Evolutionary conservation across 306 rosid species (phyloP), one percentile per base, ranked within the genome.

Genomic region (Ormosia semicastrata): DNA sequence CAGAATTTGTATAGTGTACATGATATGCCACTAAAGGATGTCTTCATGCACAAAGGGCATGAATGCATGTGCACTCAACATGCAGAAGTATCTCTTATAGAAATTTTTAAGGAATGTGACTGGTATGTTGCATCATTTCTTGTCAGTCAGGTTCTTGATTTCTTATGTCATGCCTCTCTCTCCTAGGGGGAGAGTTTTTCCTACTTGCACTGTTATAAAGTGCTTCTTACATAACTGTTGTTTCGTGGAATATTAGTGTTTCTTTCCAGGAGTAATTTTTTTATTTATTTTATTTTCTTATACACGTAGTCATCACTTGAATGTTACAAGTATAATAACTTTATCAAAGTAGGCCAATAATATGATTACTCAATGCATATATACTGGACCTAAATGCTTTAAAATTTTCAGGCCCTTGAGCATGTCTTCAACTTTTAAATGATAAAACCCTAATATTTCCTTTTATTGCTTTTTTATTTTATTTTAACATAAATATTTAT

Each of bases 11-110:
- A 39, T n/a, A 6, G 30, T 53, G 50, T 53, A 73, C 57, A 47
- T 59, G 62, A 69, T 76, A 14, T 76, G 70, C 11, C 36, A n/a
- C 53, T 77, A 14, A 76, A 60, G 78, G 49, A 47, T 58, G 66
- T 75, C n/a, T 57, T 67, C 8, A 44, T 49, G 82, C 65, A 39
- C 49, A 36, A 36, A 41, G 11, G 69, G 77, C 56, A 50, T 53
- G 40, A 33, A 40, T 37, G 73, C 82, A 60, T 18, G 44, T 47
- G 65, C 77, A 67, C 47, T 69, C 53, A n/a, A 8, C 59, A 69
- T 47, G 57, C 44, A 4, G 15, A 56, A 50, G 36, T 54, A 34
- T 57, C 76, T 39, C 44, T 9, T 60, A 6, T 24, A 24, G 62
- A 17, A 37, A 14, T 24, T 24, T 66, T 68, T 40, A 14, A 8